Evolutionary conservation across 805 yeast genomes (phyloP).

Genomic region (Nakazawaea peltata): DNA sequence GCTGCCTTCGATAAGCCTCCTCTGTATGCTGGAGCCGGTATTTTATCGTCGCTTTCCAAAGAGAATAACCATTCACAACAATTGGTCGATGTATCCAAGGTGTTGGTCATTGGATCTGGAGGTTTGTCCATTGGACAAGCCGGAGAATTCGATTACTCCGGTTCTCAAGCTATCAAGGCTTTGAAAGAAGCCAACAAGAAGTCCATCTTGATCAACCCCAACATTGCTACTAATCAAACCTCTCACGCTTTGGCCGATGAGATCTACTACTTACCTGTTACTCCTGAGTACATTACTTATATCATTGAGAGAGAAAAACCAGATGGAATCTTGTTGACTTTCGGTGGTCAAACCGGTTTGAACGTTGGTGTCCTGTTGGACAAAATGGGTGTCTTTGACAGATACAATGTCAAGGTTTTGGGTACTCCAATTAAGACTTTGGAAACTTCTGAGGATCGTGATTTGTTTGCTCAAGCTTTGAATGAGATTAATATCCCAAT

Average conservation of each 20-base stretch:
- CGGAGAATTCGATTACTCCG: slow-evolving; percentile 95
- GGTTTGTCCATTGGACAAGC: slow-evolving; percentile 98
- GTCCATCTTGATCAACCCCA: slow-evolving; percentile 87
- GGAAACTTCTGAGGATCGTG: slow-evolving; percentile 97
- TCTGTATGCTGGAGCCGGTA: slow-evolving; percentile 55
- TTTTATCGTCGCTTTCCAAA: slow-evolving; percentile 47
- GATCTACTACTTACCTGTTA: slow-evolving; percentile 91
- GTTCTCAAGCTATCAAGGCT: slow-evolving; percentile 97
- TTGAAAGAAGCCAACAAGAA: slow-evolving; percentile 81
- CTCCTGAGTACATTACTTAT: slow-evolving; percentile 92
- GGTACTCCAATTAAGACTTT: slow-evolving; percentile 97
- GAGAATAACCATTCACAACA: slow-evolving; percentile 55
- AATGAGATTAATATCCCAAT: slow-evolving; percentile 93
- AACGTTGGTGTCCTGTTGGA: slow-evolving; percentile 94
- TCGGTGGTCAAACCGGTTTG: slow-evolving; percentile 98
- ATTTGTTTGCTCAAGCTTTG: slow-evolving; percentile 88
- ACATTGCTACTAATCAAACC: slow-evolving; percentile 95
- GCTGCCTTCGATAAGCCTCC: slow-evolving; percentile 21
- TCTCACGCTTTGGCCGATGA: slow-evolving; percentile 94
- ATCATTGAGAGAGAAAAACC: slow-evolving; percentile 95
- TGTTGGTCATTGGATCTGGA: slow-evolving; percentile 92
- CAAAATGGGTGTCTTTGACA: slow-evolving; percentile 87
- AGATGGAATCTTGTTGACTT: slow-evolving; percentile 90
- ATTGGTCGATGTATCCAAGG: slow-evolving; percentile 79
- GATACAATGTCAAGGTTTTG: slow-evolving; percentile 86